phyloP scores from a whole-genome alignment of 1,284 basidiomycete species.

The Ustilago cynodontis region DNA sequence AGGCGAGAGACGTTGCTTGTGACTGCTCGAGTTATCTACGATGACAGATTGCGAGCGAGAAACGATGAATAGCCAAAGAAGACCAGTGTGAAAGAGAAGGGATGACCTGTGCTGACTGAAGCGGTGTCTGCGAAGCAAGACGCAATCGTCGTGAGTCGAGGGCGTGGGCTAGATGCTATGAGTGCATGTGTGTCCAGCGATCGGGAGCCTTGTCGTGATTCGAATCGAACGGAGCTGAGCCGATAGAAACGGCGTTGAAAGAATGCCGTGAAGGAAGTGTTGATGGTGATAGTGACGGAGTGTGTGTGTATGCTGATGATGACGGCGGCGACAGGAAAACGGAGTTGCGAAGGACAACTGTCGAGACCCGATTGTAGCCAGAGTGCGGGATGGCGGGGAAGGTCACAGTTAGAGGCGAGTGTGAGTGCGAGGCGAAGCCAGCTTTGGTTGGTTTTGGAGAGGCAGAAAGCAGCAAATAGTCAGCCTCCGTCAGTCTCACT shows the following conservation, averaged over 20 bases:
- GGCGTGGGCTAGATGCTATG: background rate
- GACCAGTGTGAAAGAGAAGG: background rate
- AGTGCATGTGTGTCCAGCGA: background rate
- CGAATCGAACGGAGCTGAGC: background rate
- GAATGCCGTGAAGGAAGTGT: background rate
- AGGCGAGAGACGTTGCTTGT: background rate
- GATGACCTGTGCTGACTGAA: background rate
- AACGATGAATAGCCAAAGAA: background rate
- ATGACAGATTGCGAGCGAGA: background rate
- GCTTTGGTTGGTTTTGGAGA: conserved; percentile 2
- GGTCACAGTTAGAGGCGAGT: background rate
- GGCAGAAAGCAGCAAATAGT: conserved; percentile 1
- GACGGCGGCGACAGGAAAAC: background rate
- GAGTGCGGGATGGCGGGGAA: conserved; percentile 6
- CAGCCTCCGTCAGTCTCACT: conserved; percentile 2
- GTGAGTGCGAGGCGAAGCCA: background rate
- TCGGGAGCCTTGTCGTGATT: background rate
- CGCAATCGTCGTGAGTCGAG: background rate
- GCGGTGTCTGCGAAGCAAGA: background rate
- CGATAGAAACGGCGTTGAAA: background rate
- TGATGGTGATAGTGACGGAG: background rate
- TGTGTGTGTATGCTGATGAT: background rate
- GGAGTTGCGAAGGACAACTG: conserved; percentile 7
- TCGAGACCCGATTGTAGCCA: background rate
- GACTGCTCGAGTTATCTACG: background rate